A percentile compares a stretch with the other conserved stretches of the same genome.
phyloP scores from a whole-genome alignment of 2,329 filamentous ascomycete genomes.

The Aspergillus quadrilineatus region DNA sequence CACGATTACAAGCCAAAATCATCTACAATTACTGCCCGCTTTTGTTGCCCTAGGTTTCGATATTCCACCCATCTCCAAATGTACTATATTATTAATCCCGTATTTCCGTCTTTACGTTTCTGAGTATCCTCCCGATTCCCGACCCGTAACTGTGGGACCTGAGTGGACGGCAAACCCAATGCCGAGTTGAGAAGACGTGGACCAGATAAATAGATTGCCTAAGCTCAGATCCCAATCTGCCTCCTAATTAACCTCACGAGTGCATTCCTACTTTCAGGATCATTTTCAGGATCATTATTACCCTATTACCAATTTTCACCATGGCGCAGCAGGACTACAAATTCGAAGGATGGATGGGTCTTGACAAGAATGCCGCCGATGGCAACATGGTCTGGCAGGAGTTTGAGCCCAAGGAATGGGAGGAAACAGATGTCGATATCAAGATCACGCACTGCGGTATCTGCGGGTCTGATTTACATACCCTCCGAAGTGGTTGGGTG shows the following conservation, averaged over 20 bases:
- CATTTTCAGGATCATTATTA: no score
- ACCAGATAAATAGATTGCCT: not conserved
- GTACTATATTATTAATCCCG: not conserved
- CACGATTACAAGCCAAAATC: not conserved
- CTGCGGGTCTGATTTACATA: constrained; percentile 63
- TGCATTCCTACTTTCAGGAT: not conserved
- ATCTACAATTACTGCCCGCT: not conserved
- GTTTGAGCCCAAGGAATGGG: constrained; percentile 65
- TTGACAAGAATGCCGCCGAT: constrained; percentile 48
- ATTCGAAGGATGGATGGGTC: constrained; percentile 60
- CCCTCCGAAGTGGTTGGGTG: constrained; percentile 51
- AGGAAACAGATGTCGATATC: constrained; percentile 65
- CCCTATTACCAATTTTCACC: not conserved
- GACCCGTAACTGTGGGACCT: constrained; percentile 1
- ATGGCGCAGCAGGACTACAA: constrained; percentile 43
- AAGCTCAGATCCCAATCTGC: not conserved
- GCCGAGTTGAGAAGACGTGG: not conserved
- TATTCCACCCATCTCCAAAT: not conserved
- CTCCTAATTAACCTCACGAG: not conserved
- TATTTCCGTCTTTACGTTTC: not conserved
- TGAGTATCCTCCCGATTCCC: not conserved
- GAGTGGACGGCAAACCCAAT: not conserved
- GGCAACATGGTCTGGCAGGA: constrained; percentile 57
- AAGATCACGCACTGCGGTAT: constrained; percentile 64
- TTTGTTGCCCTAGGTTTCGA: not conserved